Evolutionary conservation across 2,329 filamentous ascomycete species (phyloP).

Genomic region (Didymosphaeria variabile): DNA sequence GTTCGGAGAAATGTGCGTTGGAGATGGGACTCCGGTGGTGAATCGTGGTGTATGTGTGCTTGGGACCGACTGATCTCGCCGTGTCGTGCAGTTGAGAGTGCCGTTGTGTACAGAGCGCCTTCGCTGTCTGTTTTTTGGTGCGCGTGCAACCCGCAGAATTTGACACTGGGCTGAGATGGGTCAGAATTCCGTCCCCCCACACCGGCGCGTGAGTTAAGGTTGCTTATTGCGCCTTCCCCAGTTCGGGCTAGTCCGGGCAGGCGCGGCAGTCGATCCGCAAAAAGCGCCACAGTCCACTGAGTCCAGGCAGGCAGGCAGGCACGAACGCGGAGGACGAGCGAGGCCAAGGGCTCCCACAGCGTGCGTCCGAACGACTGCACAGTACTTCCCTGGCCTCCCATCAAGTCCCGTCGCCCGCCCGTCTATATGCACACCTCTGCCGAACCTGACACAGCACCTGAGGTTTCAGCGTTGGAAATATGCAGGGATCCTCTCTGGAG

Average conservation of each 20-base stretch:
- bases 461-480: no score
- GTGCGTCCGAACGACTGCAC: no score
- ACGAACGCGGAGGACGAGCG: neutral
- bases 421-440: no score
- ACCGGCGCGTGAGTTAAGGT: no score
- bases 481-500: slow-evolving; percentile 4
- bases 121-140: neutral
- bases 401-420: no score
- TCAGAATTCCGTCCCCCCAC: neutral
- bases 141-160: slow-evolving; percentile 5
- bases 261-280: neutral
- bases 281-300: no score
- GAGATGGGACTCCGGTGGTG: neutral
- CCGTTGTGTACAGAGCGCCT: neutral
- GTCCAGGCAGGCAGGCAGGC: no score
- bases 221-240: no score
- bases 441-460: no score
- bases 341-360: neutral
- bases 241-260: neutral
- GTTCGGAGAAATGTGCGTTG: slow-evolving; percentile 16
- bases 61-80: neutral
- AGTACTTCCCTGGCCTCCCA: no score
- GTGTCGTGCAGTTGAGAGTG: neutral
- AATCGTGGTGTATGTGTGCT: neutral
- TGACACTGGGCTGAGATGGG: neutral